Evolutionary conservation across 2,329 filamentous ascomycete genomes (phyloP).

Genomic region (Aspergillus bombycis): DNA sequence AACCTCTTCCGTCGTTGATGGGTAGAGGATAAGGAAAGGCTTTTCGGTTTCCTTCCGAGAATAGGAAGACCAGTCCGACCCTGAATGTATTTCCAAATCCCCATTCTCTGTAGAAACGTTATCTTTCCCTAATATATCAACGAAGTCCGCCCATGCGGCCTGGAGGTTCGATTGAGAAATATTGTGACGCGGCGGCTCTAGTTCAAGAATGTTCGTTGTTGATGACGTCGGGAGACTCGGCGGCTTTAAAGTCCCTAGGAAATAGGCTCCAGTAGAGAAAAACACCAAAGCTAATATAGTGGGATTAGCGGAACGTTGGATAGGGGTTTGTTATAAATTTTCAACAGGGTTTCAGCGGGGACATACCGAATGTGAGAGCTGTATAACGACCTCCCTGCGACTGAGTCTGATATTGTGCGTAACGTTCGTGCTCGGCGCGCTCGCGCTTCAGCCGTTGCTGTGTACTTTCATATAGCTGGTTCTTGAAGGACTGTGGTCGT

Average conservation of each 20-base stretch:
- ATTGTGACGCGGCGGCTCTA: conserved; percentile 57
- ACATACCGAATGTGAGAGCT: conserved; percentile 41
- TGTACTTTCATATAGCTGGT: conserved; percentile 65
- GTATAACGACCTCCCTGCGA: conserved; percentile 42
- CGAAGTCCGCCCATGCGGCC: conserved; percentile 67
- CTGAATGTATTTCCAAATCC: conserved; percentile 61
- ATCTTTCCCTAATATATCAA: conserved; percentile 63
- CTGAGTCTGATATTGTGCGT: conserved; percentile 48
- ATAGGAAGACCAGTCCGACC: conserved; percentile 66
- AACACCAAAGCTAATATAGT: conserved; percentile 51
- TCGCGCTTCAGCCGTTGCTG: conserved; percentile 61
- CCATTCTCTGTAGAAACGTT: conserved; percentile 62
- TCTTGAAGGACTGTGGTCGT: conserved; percentile 56
- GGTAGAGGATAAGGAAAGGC: conserved; percentile 70
- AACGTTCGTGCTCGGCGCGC: conserved; percentile 58
- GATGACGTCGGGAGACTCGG: conserved; percentile 54
- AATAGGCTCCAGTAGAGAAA: conserved; percentile 58
- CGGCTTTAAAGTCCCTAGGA: conserved; percentile 56
- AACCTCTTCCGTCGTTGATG: conserved; percentile 77
- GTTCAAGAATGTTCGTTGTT: conserved; percentile 57
- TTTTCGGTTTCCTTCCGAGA: conserved; percentile 45
- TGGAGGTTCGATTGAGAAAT: conserved; percentile 61
- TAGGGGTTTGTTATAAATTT: neutral
- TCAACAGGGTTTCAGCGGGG: too few relatives aligned
- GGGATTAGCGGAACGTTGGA: conserved; percentile 13